Evolutionary conservation across 2,329 filamentous ascomycete species (phyloP), one percentile per base, ranked within the genome.

Genomic region (Sporothrix euskadiensis): DNA sequence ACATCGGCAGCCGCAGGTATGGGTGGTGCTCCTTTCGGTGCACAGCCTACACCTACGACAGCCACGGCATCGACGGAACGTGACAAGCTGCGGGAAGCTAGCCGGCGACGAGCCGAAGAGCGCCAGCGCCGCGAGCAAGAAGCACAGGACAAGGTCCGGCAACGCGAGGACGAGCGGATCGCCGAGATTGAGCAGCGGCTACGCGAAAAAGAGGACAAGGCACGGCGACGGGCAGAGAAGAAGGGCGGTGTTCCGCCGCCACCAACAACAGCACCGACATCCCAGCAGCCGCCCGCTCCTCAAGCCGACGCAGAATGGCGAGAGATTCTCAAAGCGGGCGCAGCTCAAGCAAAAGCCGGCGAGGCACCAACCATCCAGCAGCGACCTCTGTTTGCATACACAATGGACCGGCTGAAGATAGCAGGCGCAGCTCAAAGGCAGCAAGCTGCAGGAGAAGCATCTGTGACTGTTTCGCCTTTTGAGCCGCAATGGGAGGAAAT

Each of bases 141-240:
- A 77, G 83, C 83, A 0, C 81, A 84, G 77, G 83, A 82, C 76
- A 77, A 79, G 30, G 81, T 80, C 73, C 82, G 83, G 75, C 81
- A 83, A 74, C 81, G 81, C 47, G 78, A 80, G 72, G 76, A 82
- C 70, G 81, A 83, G 30, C 81, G 81, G 71, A 82, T 85, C 22
- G 83, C 82, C 14, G 81, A 83, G 44, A 78, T 87, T 49, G 84
- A 87, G 78, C 80, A 80, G 32, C 80, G 78, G 57, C 80, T 87
- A 30, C 79, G 80, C 47, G 83, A 84, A 73, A 82, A 82, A 75
- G 81, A 81, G 54, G 82, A 83, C 44, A 82, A 80, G 73, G 78
- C 78, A 26, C 79, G 79, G 73, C 78, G 80, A 72, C 83, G 82
- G 76, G 83, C 83, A 47, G 82, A 82, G 76, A 83, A 83, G 77